Base-by-base conservation (phyloP, 1,284 basidiomycete genomes). In the Coniferiporia weirii region DNA sequence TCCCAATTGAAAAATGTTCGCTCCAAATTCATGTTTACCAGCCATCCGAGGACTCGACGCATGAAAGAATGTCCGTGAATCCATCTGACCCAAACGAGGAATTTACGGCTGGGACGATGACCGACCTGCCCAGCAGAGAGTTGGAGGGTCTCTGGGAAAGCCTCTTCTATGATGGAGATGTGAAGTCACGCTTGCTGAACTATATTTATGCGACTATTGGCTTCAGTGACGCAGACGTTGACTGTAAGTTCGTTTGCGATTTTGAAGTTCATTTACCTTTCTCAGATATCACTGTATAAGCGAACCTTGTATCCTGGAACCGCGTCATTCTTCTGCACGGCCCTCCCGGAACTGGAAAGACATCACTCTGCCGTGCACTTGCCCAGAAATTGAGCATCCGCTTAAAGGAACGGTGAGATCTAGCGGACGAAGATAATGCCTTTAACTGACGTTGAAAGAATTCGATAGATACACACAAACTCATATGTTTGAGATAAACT, bases 331-430 rank as follows among this genome's bases (percentile, higher is more conserved):
- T 99, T 1, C 78, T 99, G 12, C 95, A 99, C 70, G 97, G 97
- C 0, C 97, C 97, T 10, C 96, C 97, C 0, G 96, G 97, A 0
- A 99, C 97, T 0, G 97, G 97, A 17, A 99, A 99, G 75, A 99
- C 97, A 0, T 94, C 91, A 1, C 77, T 99, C 1, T 98, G 95
- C 71, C 85, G 93, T 52, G 95, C 95, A 12, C 78, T 99, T 5
- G 94, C 96, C 0, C 97, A 99, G 66, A 99, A 99, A 69, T 80
- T 99, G 2, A 87, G 94, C 0, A 95, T 99, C 61, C 84, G 96
- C 15, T 77, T 99, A 2, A 90, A 90, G 0, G 82, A 89, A 66
- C 79, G 89, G 89, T 92, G 60, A 53, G 78, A 27, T 27, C 27
- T 68, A 8, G n/a, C 36, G 47, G 17, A 27, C 46, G 49, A n/a